Base-by-base conservation (phyloP, 2,329 filamentous ascomycete species). In the Epichloe scottii region DNA sequence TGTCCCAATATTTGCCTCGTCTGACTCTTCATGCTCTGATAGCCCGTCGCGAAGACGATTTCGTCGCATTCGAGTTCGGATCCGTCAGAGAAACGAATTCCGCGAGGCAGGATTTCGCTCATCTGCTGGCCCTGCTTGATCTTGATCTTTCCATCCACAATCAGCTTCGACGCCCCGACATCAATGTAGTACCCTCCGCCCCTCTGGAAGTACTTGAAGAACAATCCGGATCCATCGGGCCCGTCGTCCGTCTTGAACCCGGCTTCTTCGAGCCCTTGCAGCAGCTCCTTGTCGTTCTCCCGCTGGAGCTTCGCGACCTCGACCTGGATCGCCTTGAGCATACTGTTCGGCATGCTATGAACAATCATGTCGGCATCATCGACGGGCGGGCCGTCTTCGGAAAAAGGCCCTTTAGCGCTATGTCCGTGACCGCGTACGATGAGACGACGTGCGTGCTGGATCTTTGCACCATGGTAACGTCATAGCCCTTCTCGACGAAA, bases 131-230 rank as follows among this genome's bases (percentile, higher is more conserved):
- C 78, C 40, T 79, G 75, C 60, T 78, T 78, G 26, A 86, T 68
- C 56, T 78, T 79, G 61, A 87, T 79, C 59, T 78, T 79, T 0
- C 82, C 81, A 12, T 83, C 77, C 2, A 71, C 70, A 52, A 87
- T 83, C 23, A 85, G 70, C 58, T 77, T 65, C 0, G 76, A 78
- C 0, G 75, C 78, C 0, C 84, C 84, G 1, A 85, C 81, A 54
- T 87, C 80, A 54, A 86, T 82, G 64, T 86, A 86, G 60, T 85
- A 86, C 0, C 83, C 82, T 0, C 84, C 83, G 1, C 81, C 81
- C 2, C 78, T 74, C 56, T 82, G 78, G 55, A 82, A 72, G 59
- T 84, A 85, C 62, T 84, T 84, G 49, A 76, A 64, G 51, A 79
- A 71, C 3, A 85, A 68, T 0, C 82, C 82, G 0, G 73, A 68